phyloP scores from a whole-genome alignment of 2,329 filamentous ascomycete species.

The Diaporthe helianthi region DNA sequence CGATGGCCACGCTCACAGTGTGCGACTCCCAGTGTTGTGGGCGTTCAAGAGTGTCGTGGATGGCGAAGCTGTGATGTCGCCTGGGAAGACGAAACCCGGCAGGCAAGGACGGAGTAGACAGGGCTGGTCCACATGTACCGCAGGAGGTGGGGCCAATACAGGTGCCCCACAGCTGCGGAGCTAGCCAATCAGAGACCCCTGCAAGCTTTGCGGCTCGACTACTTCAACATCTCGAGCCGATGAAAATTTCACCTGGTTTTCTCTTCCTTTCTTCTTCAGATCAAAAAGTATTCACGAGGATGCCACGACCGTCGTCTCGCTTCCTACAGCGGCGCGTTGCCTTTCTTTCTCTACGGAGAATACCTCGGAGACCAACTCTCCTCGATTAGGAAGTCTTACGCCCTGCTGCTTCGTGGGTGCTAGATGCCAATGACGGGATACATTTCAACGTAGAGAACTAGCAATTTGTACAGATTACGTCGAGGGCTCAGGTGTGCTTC shows the following conservation, averaged over 20 bases:
- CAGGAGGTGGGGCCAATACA: not conserved
- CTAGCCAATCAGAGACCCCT: constrained; percentile 7
- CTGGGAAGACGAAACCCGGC: not conserved
- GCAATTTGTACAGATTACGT: not conserved
- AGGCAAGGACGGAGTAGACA: constrained; percentile 3
- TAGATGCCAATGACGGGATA: constrained; percentile 69
- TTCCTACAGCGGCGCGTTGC: constrained; percentile 68
- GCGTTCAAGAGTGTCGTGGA: not conserved
- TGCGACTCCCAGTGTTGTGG: not conserved
- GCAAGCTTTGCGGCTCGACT: not conserved
- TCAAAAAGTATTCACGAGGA: constrained; percentile 70
- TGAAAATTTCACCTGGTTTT: constrained; percentile 44
- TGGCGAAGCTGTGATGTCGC: not conserved
- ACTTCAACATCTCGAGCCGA: constrained; percentile 35
- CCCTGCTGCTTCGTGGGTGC: constrained; percentile 55
- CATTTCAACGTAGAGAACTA: constrained; percentile 45
- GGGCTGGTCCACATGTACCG: too few relatives aligned
- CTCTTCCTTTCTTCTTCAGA: constrained; percentile 57
- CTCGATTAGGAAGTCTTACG: constrained; percentile 70
- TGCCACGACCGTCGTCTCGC: constrained; percentile 69
- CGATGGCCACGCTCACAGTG: not conserved
- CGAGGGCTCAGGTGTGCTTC: constrained; percentile 14
- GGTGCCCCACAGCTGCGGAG: not conserved
- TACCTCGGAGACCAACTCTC: constrained; percentile 64
- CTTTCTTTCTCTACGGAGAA: constrained; percentile 56